These are phyloP conservation scores for Blastobotrys peoriensis DNA, from an alignment of 805 yeast genomes.

Conservation along the genomic window DNA sequence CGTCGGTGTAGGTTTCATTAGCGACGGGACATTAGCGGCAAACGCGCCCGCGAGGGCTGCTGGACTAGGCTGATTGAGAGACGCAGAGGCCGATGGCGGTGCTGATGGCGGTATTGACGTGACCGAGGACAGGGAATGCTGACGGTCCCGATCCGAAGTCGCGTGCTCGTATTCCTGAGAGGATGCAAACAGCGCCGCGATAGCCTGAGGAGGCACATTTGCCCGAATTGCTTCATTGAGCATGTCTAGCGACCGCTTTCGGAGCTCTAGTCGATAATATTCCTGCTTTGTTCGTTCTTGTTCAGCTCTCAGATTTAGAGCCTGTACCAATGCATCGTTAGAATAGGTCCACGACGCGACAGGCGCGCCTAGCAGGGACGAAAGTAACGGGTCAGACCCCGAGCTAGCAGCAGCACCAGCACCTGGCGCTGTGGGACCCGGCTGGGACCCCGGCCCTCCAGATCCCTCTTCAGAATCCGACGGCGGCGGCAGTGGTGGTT, in stretches of 20 bases:
- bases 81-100: background rate
- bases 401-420: too few species aligned
- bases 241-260: conserved; percentile 54
- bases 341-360: conserved; percentile 49
- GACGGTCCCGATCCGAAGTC: too few species aligned
- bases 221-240: conserved; percentile 53
- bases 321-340: conserved; percentile 51
- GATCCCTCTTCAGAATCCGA: too few species aligned
- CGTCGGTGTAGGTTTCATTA: conserved; percentile 3
- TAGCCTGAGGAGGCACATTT: conserved; percentile 57
- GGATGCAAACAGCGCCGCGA: conserved; percentile 49
- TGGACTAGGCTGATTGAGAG: conserved; percentile 1
- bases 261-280: conserved; percentile 57
- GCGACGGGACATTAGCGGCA: conserved; percentile 5
- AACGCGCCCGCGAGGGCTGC: conserved; percentile 6
- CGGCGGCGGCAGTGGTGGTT: too few species aligned
- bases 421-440: too few species aligned
- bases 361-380: conserved; percentile 46
- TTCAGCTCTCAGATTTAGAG: conserved; percentile 56
- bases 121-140: too few species aligned
- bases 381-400: conserved; percentile 8
- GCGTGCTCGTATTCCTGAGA: conserved; percentile 8
- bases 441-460: too few species aligned
- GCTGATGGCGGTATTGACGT: too few species aligned
- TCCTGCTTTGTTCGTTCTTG: conserved; percentile 83